Base-by-base conservation (phyloP, 768 basidiomycete genomes). In the Pleurotus ostreatus region DNA sequence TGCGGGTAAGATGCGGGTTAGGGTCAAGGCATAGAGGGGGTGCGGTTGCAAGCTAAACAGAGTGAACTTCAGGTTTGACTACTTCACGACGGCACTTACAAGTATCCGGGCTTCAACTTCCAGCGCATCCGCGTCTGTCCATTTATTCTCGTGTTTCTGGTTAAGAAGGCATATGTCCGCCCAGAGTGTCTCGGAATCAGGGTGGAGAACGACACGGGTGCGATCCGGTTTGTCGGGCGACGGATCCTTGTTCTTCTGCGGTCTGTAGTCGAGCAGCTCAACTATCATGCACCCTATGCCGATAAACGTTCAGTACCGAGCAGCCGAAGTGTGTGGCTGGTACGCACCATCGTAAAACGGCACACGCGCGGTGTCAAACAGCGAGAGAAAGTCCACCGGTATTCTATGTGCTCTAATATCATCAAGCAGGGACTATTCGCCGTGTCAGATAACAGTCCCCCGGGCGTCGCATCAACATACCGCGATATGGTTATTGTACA, bases 371-470 rank as follows among this genome's bases (percentile, higher is more conserved):
- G 78, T 71, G 59, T 94, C 88, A 62, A 94, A 92, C 25, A 92
- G 70, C 58, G 92, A 88, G 11, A 92, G 75, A 66, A 90, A 92
- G 71, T 94, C 92, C 26, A 88, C 84, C 11, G 92, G 92, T 76
- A 94, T 92, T 46, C 90, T 79, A 61, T 89, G 83, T 6, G 86
- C 85, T 46, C 89, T 82, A 54, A 94, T 85, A 65, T 94, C 92
- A 63, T 94, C 92, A 40, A 94, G 75, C 5, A 94, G 70, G 45
- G 86, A 85, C 91, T 93, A 63, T 20, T 56, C 13, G 4, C n/a
- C 15, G 13, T 5, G 8, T 43, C 20, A 20, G 40, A 11, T 44
- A 5, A 4, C 23, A 20, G 20, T 8, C 45, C 44, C 11, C 18
- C 55, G 22, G 47, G 46, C 20, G 26, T 12, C 16, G 18, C 53